Evolutionary conservation across 2,329 filamentous ascomycete genomes (phyloP).

Genomic region (Hirsutella thompsonii): DNA sequence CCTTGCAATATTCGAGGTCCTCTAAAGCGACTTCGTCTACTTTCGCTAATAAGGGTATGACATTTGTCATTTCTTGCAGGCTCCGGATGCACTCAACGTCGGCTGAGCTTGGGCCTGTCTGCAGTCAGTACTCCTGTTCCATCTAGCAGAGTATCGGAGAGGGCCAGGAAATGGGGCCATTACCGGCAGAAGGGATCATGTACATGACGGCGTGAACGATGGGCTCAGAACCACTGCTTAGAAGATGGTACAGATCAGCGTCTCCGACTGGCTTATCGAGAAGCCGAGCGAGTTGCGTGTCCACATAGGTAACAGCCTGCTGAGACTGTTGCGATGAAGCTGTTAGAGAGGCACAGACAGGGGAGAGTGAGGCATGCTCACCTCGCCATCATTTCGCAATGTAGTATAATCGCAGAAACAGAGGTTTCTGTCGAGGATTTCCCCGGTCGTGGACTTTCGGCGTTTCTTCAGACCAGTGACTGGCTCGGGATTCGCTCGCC

Average conservation of each 20-base stretch:
- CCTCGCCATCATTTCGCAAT: slow-evolving; percentile 38
- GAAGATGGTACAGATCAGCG: slow-evolving; percentile 59
- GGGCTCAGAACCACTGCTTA: slow-evolving; percentile 71
- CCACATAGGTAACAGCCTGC: slow-evolving; percentile 58
- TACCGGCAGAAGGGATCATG: slow-evolving; percentile 57
- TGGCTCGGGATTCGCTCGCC: slow-evolving; percentile 75
- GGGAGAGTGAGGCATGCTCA: slow-evolving; percentile 20
- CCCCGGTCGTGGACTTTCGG: slow-evolving; percentile 55
- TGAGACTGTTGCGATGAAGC: slow-evolving; percentile 22
- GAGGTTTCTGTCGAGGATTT: slow-evolving; percentile 77
- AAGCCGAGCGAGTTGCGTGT: slow-evolving; percentile 26
- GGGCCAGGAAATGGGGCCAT: slow-evolving; percentile 10
- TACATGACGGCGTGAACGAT: slow-evolving; percentile 82
- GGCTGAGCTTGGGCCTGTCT: slow-evolving; percentile 15
- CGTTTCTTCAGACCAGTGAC: slow-evolving; percentile 33
- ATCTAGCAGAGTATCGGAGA: neutral
- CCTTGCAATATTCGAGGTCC: slow-evolving; percentile 46
- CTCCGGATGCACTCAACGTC: slow-evolving; percentile 63
- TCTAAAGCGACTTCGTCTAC: slow-evolving; percentile 54
- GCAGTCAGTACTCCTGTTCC: slow-evolving; percentile 4
- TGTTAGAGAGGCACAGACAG: slow-evolving; percentile 7
- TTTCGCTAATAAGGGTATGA: slow-evolving; percentile 71
- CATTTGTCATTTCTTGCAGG: slow-evolving; percentile 63
- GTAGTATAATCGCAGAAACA: slow-evolving; percentile 84
- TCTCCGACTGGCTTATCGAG: slow-evolving; percentile 47